These are phyloP conservation scores for Coemansia sp. DNA, from an alignment of 192 early-diverging fungal genomes.

Conservation along the genomic window DNA sequence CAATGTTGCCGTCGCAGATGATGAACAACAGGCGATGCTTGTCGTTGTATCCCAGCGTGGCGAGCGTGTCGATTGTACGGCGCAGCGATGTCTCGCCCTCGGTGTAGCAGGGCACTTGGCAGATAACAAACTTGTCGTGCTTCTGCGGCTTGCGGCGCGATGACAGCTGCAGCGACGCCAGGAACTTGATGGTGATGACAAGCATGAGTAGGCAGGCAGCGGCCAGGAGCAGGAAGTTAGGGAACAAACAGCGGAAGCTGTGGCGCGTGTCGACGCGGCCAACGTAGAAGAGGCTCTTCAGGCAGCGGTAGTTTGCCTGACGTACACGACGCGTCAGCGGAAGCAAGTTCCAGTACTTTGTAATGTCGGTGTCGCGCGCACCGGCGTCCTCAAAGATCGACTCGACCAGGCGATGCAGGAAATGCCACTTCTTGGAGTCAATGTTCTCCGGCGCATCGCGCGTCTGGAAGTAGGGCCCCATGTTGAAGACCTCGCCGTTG, in stretches of 20 bases:
- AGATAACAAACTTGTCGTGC: conserved; percentile 94
- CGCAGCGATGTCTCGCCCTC: conserved; percentile 84
- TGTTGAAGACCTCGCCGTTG: conserved; percentile 65
- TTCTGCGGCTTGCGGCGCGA: conserved; percentile 75
- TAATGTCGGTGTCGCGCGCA: conserved; percentile 57
- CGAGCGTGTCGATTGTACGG: conserved; percentile 82
- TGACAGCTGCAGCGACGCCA: conserved; percentile 75
- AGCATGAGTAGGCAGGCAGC: conserved; percentile 72
- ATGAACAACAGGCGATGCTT: conserved; percentile 76
- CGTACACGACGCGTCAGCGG: conserved; percentile 32
- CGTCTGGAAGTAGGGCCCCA: conserved; percentile 62
- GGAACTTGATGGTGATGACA: conserved; percentile 81
- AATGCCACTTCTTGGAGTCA: conserved; percentile 55
- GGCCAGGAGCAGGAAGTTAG: conserved; percentile 81
- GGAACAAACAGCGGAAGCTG: conserved; percentile 74
- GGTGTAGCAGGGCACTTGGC: conserved; percentile 93
- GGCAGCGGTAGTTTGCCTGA: conserved; percentile 60
- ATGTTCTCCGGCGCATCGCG: conserved; percentile 51
- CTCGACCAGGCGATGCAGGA: conserved; percentile 60
- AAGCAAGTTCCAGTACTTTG: conserved; percentile 57
- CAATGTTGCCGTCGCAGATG: conserved; percentile 87
- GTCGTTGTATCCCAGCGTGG: conserved; percentile 77
- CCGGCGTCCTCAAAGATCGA: conserved; percentile 60
- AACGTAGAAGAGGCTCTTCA: conserved; percentile 81
- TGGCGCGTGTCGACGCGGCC: conserved; percentile 80